These are phyloP conservation scores for Monosporascus sp. DNA, from an alignment of 2,329 filamentous ascomycete species.

Conservation along the genomic window DNA sequence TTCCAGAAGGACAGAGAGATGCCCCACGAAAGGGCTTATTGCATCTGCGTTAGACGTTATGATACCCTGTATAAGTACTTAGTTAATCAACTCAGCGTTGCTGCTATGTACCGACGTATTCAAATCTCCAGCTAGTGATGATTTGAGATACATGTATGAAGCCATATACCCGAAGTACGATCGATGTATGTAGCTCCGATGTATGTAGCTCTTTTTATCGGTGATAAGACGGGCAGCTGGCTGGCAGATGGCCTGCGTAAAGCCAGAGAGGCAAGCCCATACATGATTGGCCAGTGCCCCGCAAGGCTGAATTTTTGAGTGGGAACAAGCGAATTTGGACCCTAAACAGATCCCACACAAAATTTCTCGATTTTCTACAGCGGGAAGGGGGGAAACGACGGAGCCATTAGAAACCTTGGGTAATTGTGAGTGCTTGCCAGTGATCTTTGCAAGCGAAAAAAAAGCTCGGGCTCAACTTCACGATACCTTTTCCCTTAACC, in stretches of 20 bases:
- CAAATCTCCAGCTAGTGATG: too few species aligned
- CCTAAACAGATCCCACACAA: conserved; percentile 51
- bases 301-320: conserved; percentile 9
- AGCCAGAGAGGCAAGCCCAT: neutral
- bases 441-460: conserved; percentile 29
- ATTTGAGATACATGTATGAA: too few species aligned
- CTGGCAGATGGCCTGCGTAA: too few species aligned
- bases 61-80: conserved; percentile 1
- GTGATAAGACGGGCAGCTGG: too few species aligned
- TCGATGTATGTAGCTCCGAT: neutral
- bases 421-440: too few species aligned
- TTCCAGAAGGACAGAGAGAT: too few species aligned
- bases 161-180: too few species aligned
- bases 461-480: conserved; percentile 24
- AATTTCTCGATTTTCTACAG: conserved; percentile 21
- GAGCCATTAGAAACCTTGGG: too few species aligned
- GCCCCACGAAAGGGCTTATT: neutral
- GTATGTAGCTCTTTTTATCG: neutral
- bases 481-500: conserved; percentile 31
- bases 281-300: conserved; percentile 24
- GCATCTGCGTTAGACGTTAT: neutral
- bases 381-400: conserved; percentile 21
- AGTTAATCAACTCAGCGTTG: conserved; percentile 2
- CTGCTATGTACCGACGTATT: neutral
- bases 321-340: conserved; percentile 26